A percentile compares a stretch with the other conserved stretches of the same genome.
These are phyloP conservation scores for Penstemon barbatus DNA, from an alignment of 257 asterid genomes.

Conservation along the genomic window DNA sequence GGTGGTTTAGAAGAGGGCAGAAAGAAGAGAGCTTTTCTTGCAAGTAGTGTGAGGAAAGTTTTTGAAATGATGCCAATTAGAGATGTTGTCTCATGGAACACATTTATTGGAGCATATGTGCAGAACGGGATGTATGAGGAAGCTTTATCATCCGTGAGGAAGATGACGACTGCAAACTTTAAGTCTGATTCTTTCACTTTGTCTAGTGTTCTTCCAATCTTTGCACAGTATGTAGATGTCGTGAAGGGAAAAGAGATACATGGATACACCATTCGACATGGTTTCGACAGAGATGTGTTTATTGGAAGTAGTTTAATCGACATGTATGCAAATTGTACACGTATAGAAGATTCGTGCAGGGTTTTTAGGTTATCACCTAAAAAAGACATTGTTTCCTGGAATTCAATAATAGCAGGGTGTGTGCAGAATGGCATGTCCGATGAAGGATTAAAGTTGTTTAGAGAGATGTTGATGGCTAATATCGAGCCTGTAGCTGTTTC, in stretches of 20 bases:
- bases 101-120: constrained; percentile 64
- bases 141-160: constrained; percentile 61
- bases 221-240: constrained; percentile 51
- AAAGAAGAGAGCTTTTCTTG: constrained; percentile 34
- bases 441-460: constrained; percentile 64
- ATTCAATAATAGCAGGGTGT: constrained; percentile 70
- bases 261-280: constrained; percentile 67
- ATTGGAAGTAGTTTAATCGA: constrained; percentile 85
- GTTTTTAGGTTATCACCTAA: constrained; percentile 51
- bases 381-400: constrained; percentile 79
- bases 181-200: constrained; percentile 80
- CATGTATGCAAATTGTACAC: constrained; percentile 80
- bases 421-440: constrained; percentile 81
- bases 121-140: constrained; percentile 58
- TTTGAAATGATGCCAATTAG: constrained; percentile 66
- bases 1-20: constrained; percentile 26
- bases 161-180: constrained; percentile 59
- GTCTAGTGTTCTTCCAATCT: constrained; percentile 69
- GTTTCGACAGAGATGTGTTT: constrained; percentile 60
- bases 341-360: constrained; percentile 59
- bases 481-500: constrained; percentile 69
- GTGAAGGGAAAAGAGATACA: constrained; percentile 87
- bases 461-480: constrained; percentile 65
- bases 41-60: constrained; percentile 60
- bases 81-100: constrained; percentile 92